Evolutionary conservation across 805 yeast species (phyloP).

Genomic region (Nakazawaea sp.): DNA sequence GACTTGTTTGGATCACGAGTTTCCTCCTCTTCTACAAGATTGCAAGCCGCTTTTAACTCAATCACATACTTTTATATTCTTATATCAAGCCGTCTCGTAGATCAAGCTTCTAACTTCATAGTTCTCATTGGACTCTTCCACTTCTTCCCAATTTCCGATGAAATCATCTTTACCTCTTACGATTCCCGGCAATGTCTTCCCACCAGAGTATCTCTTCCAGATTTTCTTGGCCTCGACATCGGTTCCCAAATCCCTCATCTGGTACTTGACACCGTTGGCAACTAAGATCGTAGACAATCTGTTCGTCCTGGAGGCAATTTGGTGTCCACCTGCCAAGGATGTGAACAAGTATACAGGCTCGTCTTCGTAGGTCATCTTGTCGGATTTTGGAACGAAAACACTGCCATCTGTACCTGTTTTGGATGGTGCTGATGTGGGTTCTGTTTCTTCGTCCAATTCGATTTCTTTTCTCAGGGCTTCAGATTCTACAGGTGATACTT

Average conservation of each 20-base stretch:
- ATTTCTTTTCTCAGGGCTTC: conserved; percentile 11
- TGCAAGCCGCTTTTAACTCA: background rate
- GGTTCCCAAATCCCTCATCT: conserved; percentile 75
- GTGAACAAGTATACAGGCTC: conserved; percentile 75
- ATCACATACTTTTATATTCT: no score
- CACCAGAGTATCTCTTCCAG: conserved; percentile 72
- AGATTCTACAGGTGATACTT: conserved; percentile 5
- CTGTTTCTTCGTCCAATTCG: conserved; percentile 13
- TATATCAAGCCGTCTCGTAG: conserved; percentile 48
- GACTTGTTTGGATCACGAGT: conserved; percentile 20
- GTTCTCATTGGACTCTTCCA: conserved; percentile 77
- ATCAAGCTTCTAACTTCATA: conserved; percentile 57
- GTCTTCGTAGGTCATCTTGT: conserved; percentile 29
- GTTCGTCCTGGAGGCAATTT: conserved; percentile 71
- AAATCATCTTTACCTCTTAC: conserved; percentile 77
- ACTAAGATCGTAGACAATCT: conserved; percentile 66
- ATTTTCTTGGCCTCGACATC: conserved; percentile 79
- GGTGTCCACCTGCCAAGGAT: conserved; percentile 83
- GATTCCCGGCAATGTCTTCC: conserved; percentile 76
- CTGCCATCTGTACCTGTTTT: conserved; percentile 15
- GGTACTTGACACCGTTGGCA: conserved; percentile 64
- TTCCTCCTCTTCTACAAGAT: background rate
- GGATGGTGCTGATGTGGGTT: conserved; percentile 1
- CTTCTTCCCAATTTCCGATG: conserved; percentile 80
- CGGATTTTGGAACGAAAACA: conserved; percentile 24